Base-by-base conservation (phyloP, 2,329 filamentous ascomycete species). In the Cercospora nicotianae region DNA sequence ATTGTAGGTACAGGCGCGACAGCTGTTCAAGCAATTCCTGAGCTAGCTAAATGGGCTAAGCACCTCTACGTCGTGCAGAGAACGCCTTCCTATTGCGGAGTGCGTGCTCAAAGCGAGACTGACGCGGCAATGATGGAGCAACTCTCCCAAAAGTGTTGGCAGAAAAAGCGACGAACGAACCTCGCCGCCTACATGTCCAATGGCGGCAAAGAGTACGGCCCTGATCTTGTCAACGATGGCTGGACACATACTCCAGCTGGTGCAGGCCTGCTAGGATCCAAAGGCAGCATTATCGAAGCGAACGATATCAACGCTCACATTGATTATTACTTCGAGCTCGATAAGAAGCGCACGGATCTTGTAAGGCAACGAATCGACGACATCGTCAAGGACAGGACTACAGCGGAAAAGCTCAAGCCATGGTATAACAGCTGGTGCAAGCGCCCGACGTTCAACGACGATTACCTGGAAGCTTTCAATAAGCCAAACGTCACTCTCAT, bases 381-480 rank as follows among this genome's bases (percentile, higher is more conserved):
- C 0, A 75, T 84, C n/a, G 87, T 90, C n/a, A 76, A 83, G 42
- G 83, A 89, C 70, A 76, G 76, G 9, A 76, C 75, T 1, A 86
- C 83, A 0, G 87, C 87, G 0, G 80, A 81, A 23, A 80, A 77
- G 3, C 80, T 90, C 8, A 86, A 87, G 73, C 80, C 87, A 0
- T 89, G 86, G 85, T 90, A 89, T 73, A 83, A 85, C 0, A 77
- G 78, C 0, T 89, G 85, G 83, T 90, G 88, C 80, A 90, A 90
- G 76, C 83, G 88, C 0, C 87, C 88, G 0, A 84, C 81, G n/a
- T 70, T 70, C 53, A 68, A 70, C 28, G 68, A 70, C 42, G 68
- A 68, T 4, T 71, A 72, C 48, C 82, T 90, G 0, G 73, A 80
- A 3, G 72, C 83, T 0, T 90, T 90, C 82, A 90, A 91, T 77